Conservation (phyloP, 2,329 filamentous ascomycete genomes). For the Botrytis pseudocinerea region DNA sequence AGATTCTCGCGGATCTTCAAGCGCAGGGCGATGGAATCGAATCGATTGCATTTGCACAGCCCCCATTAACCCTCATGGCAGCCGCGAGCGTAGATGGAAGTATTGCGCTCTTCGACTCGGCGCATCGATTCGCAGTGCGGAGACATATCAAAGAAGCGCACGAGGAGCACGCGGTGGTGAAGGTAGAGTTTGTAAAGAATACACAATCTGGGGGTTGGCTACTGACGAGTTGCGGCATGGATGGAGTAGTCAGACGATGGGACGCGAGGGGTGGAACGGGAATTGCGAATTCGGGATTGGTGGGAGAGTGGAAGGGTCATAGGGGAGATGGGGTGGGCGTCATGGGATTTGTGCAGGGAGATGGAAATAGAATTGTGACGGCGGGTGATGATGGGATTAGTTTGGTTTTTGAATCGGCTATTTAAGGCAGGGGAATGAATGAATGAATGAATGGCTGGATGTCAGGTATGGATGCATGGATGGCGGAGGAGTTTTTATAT, state of each 20-base stretch:
- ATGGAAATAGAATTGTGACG: slow-evolving; percentile 76
- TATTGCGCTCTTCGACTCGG: slow-evolving; percentile 84
- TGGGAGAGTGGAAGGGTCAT: slow-evolving; percentile 90
- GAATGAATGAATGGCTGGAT: background rate
- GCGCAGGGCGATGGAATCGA: slow-evolving; percentile 80
- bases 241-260: slow-evolving; percentile 88
- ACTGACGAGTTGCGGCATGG: slow-evolving; percentile 86
- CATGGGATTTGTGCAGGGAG: slow-evolving; percentile 83
- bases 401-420: slow-evolving; percentile 61
- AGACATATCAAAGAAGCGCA: slow-evolving; percentile 80
- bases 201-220: slow-evolving; percentile 58
- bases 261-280: slow-evolving; percentile 71
- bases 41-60: slow-evolving; percentile 65
- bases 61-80: slow-evolving; percentile 56
- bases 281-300: slow-evolving; percentile 66
- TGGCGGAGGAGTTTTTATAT: background rate
- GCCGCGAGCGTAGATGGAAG: slow-evolving; percentile 71
- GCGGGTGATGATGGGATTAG: slow-evolving; percentile 82
- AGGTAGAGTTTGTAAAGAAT: slow-evolving; percentile 78
- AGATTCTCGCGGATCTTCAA: slow-evolving; percentile 80
- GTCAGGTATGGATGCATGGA: background rate
- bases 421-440: background rate
- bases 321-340: slow-evolving; percentile 81
- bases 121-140: slow-evolving; percentile 83
- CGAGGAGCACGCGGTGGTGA: slow-evolving; percentile 86